phyloP scores from a whole-genome alignment of 495 filamentous ascomycete species.

The Chlorociboria aeruginascens region DNA sequence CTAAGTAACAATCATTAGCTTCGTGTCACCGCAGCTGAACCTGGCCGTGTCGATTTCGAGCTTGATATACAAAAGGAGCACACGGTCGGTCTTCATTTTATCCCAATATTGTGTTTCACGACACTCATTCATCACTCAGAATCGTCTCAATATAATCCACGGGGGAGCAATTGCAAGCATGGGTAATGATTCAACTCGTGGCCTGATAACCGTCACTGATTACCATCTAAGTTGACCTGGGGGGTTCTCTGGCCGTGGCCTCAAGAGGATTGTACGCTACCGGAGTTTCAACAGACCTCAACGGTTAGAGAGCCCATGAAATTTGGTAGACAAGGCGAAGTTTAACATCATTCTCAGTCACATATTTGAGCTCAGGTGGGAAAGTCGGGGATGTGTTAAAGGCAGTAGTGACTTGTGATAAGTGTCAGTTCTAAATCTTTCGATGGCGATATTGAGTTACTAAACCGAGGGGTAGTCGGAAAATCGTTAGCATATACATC shows the following conservation, averaged over 20 bases:
- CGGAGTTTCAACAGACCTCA: conserved; percentile 87
- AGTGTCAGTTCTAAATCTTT: conserved; percentile 42
- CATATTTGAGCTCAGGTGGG: conserved; percentile 77
- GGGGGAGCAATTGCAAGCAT: conserved; percentile 92
- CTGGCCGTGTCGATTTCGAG: conserved; percentile 77
- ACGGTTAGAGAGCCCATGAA: conserved; percentile 39
- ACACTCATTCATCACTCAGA: conserved; percentile 35
- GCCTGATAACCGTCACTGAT: conserved; percentile 3
- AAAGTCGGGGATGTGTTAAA: conserved; percentile 65
- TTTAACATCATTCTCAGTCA: conserved; percentile 44
- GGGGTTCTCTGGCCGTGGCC: conserved; percentile 86
- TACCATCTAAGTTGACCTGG: conserved; percentile 60
- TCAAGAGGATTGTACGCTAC: conserved; percentile 81
- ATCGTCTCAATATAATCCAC: conserved; percentile 81
- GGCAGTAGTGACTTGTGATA: conserved; percentile 67
- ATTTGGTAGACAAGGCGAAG: neutral
- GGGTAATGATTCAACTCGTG: conserved; percentile 31
- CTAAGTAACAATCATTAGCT: conserved; percentile 37
- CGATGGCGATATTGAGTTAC: neutral
- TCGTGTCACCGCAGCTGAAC: conserved; percentile 59
- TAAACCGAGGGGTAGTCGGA: conserved; percentile 47
- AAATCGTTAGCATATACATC: conserved; percentile 86
- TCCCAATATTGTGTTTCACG: neutral
- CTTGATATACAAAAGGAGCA: conserved; percentile 78
- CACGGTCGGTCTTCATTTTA: conserved; percentile 43